Base-by-base conservation (phyloP, 495 filamentous ascomycete genomes). In the Neurospora africana region DNA sequence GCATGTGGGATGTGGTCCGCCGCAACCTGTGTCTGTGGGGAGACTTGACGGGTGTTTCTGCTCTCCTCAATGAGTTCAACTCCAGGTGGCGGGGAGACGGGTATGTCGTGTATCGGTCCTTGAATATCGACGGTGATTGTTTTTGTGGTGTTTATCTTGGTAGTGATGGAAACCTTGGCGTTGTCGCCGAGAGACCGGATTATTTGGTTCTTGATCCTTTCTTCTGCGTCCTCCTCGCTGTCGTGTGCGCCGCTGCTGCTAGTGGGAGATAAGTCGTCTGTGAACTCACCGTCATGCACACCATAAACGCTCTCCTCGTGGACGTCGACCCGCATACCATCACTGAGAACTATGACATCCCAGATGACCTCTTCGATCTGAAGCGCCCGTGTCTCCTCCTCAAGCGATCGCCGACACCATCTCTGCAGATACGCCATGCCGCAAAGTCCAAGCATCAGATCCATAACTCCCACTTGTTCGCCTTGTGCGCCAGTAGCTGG, bases 291-390 rank as follows among this genome's bases (percentile, higher is more conserved):
- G 61, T 44, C 58, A 77, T 80, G 69, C 77, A 79, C 67, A 76
- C 75, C 75, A 75, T 80, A 77, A 75, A 75, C 43, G 7, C 78
- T 72, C 75, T 86, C 75, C 72, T 78, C 84, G 43, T 87, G 81
- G 19, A 91, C 83, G 77, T 91, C 90, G 33, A 87, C 87, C 43
- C 88, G 81, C 47, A 83, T 78, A 1, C 89, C 90, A 73, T 90
- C 86, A 73, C 91, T 87, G 23, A 91, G 77, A 38, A 93, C 88
- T 61, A 93, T 89, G n/a, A 92, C 88, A 82, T 94, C 92, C 92
- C 92, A 94, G 11, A 93, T 83, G 35, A 87, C 80, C 75, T 92
- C 91, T 68, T 91, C 86, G 15, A 84, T 84, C 61, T 83, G 80
- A 38, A 84, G 83, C 2, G 84, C 81, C 21, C 83, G 85, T 21